These are phyloP conservation scores for Thelephora aurantiotincta DNA, from an alignment of 768 basidiomycete genomes.

Conservation along the genomic window DNA sequence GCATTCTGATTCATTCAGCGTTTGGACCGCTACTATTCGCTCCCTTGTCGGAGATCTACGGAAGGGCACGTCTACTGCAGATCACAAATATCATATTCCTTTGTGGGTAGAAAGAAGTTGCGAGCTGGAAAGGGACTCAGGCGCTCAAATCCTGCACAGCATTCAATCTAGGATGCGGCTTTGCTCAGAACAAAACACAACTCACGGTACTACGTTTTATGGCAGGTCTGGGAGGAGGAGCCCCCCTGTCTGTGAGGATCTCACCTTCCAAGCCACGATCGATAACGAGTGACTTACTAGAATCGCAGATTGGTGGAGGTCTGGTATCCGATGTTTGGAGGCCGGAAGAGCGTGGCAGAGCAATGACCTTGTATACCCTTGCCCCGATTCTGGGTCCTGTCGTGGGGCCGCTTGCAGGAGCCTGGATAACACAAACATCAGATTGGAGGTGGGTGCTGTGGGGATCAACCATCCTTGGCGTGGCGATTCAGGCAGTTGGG, in stretches of 20 bases:
- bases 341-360: conserved; percentile 49
- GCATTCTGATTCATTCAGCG: conserved; percentile 19
- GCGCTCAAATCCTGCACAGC: conserved; percentile 19
- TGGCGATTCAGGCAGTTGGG: conserved; percentile 37
- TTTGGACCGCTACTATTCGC: conserved; percentile 33
- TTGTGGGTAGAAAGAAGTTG: conserved; percentile 20
- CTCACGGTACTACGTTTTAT: conserved; percentile 58
- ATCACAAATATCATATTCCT: conserved; percentile 52
- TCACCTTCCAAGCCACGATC: background rate
- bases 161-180: conserved; percentile 48
- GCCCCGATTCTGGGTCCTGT: conserved; percentile 56
- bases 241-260: conserved; percentile 36
- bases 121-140: background rate
- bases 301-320: conserved; percentile 37
- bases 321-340: conserved; percentile 51
- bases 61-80: conserved; percentile 49
- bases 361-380: conserved; percentile 49
- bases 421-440: conserved; percentile 48
- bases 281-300: background rate
- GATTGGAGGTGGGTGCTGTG: conserved; percentile 76
- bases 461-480: conserved; percentile 50
- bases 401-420: conserved; percentile 49
- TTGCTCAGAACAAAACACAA: conserved; percentile 41
- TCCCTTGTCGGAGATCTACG: conserved; percentile 60
- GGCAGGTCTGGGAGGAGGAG: conserved; percentile 59